These are phyloP conservation scores for Scorias spongiosa DNA, from an alignment of 2,329 filamentous ascomycete species.

Conservation along the genomic window DNA sequence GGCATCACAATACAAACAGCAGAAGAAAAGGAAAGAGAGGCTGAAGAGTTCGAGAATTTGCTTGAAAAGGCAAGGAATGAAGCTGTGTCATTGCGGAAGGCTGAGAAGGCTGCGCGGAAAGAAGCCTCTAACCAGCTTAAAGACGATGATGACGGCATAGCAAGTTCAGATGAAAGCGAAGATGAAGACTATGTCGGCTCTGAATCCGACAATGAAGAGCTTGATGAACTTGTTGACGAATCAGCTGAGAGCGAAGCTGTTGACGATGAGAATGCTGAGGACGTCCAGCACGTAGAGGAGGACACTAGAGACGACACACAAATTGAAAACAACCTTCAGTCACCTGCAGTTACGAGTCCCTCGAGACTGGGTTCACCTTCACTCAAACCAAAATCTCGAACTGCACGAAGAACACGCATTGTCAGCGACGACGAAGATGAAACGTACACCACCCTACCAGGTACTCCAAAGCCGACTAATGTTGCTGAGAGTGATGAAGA, in stretches of 20 bases:
- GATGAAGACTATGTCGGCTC: constrained; percentile 32
- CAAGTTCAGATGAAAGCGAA: constrained; percentile 34
- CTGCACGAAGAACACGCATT: constrained; percentile 16
- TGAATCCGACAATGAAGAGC: constrained; percentile 23
- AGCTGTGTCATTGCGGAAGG: constrained; percentile 60
- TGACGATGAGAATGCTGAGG: constrained; percentile 18
- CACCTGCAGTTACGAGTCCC: constrained; percentile 7
- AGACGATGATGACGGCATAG: constrained; percentile 30
- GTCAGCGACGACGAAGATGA: constrained; percentile 22
- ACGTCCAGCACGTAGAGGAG: constrained; percentile 8
- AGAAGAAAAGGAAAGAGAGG: constrained; percentile 71
- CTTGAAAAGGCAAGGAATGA: constrained; percentile 72
- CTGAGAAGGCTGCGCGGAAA: constrained; percentile 61
- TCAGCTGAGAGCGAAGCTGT: constrained; percentile 15
- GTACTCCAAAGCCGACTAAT: background rate
- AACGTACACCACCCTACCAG: constrained; percentile 1
- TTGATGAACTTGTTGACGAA: constrained; percentile 17
- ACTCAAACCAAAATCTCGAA: constrained; percentile 7
- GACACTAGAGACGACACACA: constrained; percentile 19
- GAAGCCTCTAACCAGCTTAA: constrained; percentile 36
- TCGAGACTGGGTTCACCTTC: constrained; percentile 1
- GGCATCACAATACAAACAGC: constrained; percentile 70
- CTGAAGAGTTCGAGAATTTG: constrained; percentile 74
- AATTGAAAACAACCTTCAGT: constrained; percentile 10
- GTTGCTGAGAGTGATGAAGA: constrained; percentile 7